Percentiles rank a stretch among this genome's conserved stretches.
phyloP scores from a whole-genome alignment of 2,329 filamentous ascomycete species.

The Polytolypa hystricis region DNA sequence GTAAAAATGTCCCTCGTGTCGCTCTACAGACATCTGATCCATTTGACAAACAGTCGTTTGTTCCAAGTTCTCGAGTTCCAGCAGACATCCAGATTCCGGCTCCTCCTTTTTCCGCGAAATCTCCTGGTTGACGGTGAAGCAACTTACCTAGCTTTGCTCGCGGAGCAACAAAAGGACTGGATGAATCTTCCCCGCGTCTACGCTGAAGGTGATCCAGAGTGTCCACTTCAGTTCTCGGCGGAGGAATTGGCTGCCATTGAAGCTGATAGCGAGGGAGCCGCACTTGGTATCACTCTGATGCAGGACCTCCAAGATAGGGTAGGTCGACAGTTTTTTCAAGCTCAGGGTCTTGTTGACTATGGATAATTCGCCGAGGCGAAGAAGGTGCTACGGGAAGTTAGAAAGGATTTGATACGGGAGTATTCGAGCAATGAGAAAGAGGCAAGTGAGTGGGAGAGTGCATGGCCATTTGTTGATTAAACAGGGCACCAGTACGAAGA shows the following conservation, averaged over 20 bases:
- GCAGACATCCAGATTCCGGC: conserved; percentile 17
- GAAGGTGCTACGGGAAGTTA: conserved; percentile 3
- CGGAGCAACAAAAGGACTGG: conserved; percentile 21
- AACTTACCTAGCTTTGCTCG: conserved; percentile 14
- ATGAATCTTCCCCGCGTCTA: conserved; percentile 13
- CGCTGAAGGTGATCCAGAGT: too few species aligned
- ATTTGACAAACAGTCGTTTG: conserved; percentile 16
- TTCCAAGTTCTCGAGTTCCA: conserved; percentile 23
- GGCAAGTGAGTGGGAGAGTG: conserved; percentile 1
- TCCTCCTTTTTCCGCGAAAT: conserved; percentile 23
- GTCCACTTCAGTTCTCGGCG: conserved; percentile 16
- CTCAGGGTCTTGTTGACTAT: conserved; percentile 6
- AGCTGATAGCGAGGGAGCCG: conserved; percentile 17
- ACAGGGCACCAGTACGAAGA: too few species aligned
- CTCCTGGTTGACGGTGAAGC: conserved; percentile 26
- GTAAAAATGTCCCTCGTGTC: conserved; percentile 20
- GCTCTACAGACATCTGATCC: conserved; percentile 19
- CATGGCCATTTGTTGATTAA: conserved; percentile 9
- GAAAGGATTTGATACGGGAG: conserved; percentile 3
- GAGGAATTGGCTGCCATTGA: conserved; percentile 17
- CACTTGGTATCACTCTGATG: conserved; percentile 21
- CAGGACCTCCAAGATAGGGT: conserved; percentile 15
- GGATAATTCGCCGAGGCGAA: conserved; percentile 3
- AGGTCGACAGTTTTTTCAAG: conserved; percentile 8
- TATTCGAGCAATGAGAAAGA: conserved; percentile 7